phyloP scores from a whole-genome alignment of 495 filamentous ascomycete species.

The Recurvomyces mirabilis region DNA sequence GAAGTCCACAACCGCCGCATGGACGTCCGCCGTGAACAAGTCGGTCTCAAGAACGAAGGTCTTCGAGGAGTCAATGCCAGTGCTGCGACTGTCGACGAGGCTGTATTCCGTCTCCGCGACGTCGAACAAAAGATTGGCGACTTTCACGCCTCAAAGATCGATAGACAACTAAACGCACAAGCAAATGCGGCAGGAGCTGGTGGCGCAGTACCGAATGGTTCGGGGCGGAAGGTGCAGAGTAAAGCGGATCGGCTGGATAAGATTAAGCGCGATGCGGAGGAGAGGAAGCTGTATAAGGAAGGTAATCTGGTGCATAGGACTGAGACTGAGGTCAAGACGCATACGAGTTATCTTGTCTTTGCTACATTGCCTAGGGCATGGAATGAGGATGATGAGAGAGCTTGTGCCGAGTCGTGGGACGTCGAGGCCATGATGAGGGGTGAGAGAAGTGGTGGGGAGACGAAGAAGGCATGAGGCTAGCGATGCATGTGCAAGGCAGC shows the following conservation, averaged over 20 bases:
- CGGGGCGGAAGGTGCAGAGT: slow-evolving; percentile 18
- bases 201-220: slow-evolving; percentile 3
- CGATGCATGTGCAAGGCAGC: too few species aligned
- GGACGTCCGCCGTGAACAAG: slow-evolving; percentile 71
- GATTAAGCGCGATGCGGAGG: slow-evolving; percentile 25
- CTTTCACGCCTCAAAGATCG: slow-evolving; percentile 35
- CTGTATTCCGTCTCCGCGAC: slow-evolving; percentile 55
- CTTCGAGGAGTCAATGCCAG: slow-evolving; percentile 45
- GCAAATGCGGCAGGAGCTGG: slow-evolving; percentile 29
- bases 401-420: slow-evolving; percentile 50
- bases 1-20: slow-evolving; percentile 67
- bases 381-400: slow-evolving; percentile 71
- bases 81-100: slow-evolving; percentile 64
- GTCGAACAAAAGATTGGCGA: slow-evolving; percentile 55
- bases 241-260: slow-evolving; percentile 25
- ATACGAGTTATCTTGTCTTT: slow-evolving; percentile 93
- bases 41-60: slow-evolving; percentile 52
- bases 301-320: slow-evolving; percentile 67
- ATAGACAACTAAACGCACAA: slow-evolving; percentile 22
- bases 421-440: slow-evolving; percentile 22
- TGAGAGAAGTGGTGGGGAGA: too few species aligned
- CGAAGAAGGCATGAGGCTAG: too few species aligned
- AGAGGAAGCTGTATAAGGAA: slow-evolving; percentile 40
- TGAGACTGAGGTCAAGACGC: slow-evolving; percentile 83
- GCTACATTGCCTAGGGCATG: slow-evolving; percentile 77